phyloP scores from a whole-genome alignment of 2,329 filamentous ascomycete genomes.

The Thelonectria olida region DNA sequence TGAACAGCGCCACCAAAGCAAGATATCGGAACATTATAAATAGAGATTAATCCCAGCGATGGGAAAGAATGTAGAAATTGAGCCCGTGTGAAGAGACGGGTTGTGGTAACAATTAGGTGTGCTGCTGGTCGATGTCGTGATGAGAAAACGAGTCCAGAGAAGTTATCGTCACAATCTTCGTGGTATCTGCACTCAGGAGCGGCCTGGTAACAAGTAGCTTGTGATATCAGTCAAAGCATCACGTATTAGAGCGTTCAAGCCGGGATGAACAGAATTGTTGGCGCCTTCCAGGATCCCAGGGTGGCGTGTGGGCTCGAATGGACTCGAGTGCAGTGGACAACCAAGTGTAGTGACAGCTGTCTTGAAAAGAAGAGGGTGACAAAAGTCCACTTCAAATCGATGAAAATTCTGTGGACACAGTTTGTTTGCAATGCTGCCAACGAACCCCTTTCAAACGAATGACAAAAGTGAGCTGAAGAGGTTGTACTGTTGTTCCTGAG shows the following conservation, averaged over 20 bases:
- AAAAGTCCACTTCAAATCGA: not conserved
- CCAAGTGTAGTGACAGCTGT: too few relatives aligned
- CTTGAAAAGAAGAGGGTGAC: too few relatives aligned
- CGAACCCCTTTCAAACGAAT: not conserved
- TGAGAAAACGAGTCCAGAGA: too few relatives aligned
- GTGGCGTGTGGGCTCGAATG: not conserved
- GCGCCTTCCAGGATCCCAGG: not conserved
- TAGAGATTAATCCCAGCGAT: conserved; percentile 3
- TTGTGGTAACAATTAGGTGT: not conserved
- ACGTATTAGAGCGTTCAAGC: not conserved
- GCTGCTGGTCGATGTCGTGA: not conserved
- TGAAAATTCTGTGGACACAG: too few relatives aligned
- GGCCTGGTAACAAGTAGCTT: not conserved
- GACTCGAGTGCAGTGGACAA: not conserved
- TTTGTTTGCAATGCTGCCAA: not conserved
- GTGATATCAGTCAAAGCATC: not conserved
- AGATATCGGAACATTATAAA: conserved; percentile 46
- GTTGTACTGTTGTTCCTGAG: not conserved
- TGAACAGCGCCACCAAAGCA: conserved; percentile 43
- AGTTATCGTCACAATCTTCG: too few relatives aligned
- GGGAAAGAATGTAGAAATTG: not conserved
- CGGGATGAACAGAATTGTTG: not conserved
- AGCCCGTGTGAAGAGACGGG: not conserved
- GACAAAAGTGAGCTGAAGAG: not conserved
- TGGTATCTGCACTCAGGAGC: too few relatives aligned